Evolutionary conservation across 495 filamentous ascomycete species (phyloP).

Genomic region (Eremomyces bilateralis): DNA sequence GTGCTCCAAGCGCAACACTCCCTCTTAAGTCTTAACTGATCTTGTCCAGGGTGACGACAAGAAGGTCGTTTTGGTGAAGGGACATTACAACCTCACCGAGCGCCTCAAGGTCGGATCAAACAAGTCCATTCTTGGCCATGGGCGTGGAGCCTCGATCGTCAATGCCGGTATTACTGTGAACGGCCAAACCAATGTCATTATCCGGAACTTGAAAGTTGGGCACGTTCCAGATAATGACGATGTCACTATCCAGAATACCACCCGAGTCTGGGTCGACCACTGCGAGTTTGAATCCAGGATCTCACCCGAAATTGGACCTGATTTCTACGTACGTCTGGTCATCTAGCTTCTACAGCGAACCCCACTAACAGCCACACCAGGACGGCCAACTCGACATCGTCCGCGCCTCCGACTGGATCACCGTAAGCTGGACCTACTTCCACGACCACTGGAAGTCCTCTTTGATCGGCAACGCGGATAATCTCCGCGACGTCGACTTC

Average conservation of each 20-base stretch:
- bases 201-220: slow-evolving; percentile 11
- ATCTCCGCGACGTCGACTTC: slow-evolving; percentile 13
- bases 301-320: slow-evolving; percentile 8
- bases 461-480: slow-evolving; percentile 9
- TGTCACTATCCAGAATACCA: slow-evolving; percentile 12
- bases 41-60: no score
- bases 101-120: slow-evolving; percentile 18
- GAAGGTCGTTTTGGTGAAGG: no score
- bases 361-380: background rate
- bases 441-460: slow-evolving; percentile 15
- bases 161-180: slow-evolving; percentile 6
- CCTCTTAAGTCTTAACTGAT: no score
- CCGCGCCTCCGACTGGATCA: slow-evolving; percentile 16
- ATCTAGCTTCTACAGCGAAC: no score
- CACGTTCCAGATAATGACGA: slow-evolving; percentile 12
- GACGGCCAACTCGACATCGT: slow-evolving; percentile 14
- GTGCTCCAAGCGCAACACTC: no score
- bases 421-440: slow-evolving; percentile 16
- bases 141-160: slow-evolving; percentile 9
- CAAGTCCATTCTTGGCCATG: slow-evolving; percentile 18
- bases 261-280: slow-evolving; percentile 11
- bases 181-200: slow-evolving; percentile 11
- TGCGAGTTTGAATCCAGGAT: slow-evolving; percentile 12
- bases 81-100: no score
- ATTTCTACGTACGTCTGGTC: slow-evolving; percentile 7